Percentiles rank a stretch among this genome's conserved stretches.
phyloP scores from a whole-genome alignment of 495 filamentous ascomycete genomes.

The Tetracladium setigerum region DNA sequence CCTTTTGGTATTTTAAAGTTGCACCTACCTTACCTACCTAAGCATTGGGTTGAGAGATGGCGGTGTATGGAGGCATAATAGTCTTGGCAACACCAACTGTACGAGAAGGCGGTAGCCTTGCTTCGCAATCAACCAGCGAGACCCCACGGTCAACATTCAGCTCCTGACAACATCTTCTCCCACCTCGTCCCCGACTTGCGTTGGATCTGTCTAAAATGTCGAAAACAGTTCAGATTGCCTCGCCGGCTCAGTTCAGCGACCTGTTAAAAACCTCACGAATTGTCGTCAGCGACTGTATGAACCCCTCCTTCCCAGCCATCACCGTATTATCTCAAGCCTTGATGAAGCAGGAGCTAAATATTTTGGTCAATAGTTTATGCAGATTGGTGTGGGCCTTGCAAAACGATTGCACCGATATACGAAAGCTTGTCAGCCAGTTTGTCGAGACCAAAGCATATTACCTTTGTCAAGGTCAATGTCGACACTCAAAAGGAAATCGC shows the following conservation, averaged over 20 bases:
- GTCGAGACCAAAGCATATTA: constrained; percentile 63
- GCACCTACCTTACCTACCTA: too few relatives aligned
- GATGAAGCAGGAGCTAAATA: background rate
- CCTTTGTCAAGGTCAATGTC: constrained; percentile 82
- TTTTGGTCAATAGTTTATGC: constrained; percentile 59
- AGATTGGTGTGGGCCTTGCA: constrained; percentile 81
- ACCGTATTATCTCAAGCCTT: background rate
- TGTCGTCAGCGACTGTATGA: constrained; percentile 83
- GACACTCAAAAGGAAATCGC: constrained; percentile 70
- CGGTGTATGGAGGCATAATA: too few relatives aligned
- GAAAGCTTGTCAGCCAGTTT: constrained; percentile 67
- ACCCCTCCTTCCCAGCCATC: constrained; percentile 15
- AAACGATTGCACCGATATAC: constrained; percentile 75
- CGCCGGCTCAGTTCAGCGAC: constrained; percentile 59
- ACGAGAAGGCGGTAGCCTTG: too few relatives aligned
- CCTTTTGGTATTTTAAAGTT: too few relatives aligned
- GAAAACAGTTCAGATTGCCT: constrained; percentile 61
- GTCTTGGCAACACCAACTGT: too few relatives aligned
- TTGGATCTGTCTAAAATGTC: constrained; percentile 37
- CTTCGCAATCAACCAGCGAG: too few relatives aligned
- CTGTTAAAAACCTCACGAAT: constrained; percentile 61
- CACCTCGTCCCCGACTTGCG: too few relatives aligned
- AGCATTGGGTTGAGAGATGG: too few relatives aligned
- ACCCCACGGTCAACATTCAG: too few relatives aligned
- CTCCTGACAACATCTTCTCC: too few relatives aligned